Conservation (phyloP, 495 filamentous ascomycete species). For the Penicillium egyptiacum region DNA sequence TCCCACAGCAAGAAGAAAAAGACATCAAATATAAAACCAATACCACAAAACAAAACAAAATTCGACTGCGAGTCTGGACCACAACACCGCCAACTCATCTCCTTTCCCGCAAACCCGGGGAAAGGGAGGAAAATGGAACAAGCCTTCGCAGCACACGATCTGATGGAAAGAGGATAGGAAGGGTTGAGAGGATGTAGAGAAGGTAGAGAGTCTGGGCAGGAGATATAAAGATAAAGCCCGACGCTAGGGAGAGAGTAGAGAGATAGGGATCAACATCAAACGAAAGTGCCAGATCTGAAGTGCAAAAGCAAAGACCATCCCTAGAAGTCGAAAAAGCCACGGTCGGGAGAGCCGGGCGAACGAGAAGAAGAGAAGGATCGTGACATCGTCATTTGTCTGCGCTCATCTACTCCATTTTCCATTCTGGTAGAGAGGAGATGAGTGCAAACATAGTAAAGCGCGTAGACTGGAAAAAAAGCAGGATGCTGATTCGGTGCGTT, state of each 20-base stretch:
- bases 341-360: slow-evolving; percentile 20
- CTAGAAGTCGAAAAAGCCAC: slow-evolving; percentile 28
- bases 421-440: slow-evolving; percentile 4
- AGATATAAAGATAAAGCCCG: not conserved
- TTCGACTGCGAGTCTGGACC: slow-evolving; percentile 9
- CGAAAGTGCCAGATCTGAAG: slow-evolving; percentile 12
- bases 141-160: slow-evolving; percentile 13
- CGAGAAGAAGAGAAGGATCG: slow-evolving; percentile 33
- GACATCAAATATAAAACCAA: slow-evolving; percentile 1
- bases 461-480: slow-evolving; percentile 1
- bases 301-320: slow-evolving; percentile 22
- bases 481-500: slow-evolving; percentile 7
- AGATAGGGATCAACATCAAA: not conserved
- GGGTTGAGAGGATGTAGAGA: not conserved
- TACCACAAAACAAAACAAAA: not conserved
- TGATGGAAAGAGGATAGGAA: not conserved
- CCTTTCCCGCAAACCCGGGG: not conserved
- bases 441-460: slow-evolving; percentile 3
- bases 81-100: slow-evolving; percentile 6
- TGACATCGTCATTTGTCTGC: slow-evolving; percentile 30
- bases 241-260: slow-evolving; percentile 4
- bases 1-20: not conserved
- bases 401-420: not conserved
- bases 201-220: not conserved
- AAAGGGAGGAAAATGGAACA: slow-evolving; percentile 1